These are phyloP conservation scores for Neonectria faginata DNA, from an alignment of 2,329 filamentous ascomycete species.

Conservation along the genomic window DNA sequence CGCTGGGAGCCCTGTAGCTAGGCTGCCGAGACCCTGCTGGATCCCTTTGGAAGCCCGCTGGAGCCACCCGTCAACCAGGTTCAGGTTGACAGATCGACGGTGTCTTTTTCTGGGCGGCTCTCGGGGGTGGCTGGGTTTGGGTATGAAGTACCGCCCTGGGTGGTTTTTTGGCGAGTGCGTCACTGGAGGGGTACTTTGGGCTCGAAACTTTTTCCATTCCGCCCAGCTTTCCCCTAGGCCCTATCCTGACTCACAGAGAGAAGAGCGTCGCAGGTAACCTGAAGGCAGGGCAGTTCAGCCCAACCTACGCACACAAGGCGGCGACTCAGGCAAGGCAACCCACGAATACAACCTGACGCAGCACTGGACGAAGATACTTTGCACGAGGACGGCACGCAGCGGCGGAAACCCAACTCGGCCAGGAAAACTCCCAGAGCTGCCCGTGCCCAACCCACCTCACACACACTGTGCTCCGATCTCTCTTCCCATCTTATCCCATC, in stretches of 20 bases:
- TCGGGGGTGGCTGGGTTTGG: not conserved
- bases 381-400: not conserved
- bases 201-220: not conserved
- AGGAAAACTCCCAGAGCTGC: not conserved
- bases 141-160: not conserved
- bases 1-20: not conserved
- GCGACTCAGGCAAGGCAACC: constrained; percentile 9
- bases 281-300: constrained; percentile 12
- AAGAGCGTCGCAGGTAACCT: not conserved
- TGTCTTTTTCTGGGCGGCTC: constrained; percentile 8
- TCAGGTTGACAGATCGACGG: constrained; percentile 21
- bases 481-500: constrained; percentile 23
- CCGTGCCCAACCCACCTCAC: constrained; percentile 14
- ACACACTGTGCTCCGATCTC: constrained; percentile 8
- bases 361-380: not conserved
- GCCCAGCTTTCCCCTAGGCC: not conserved
- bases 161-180: not conserved
- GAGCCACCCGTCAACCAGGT: constrained; percentile 25
- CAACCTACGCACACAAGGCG: not conserved
- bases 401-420: constrained; percentile 16
- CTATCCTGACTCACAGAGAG: too few species aligned
- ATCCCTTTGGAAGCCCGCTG: constrained; percentile 13
- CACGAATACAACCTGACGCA: not conserved
- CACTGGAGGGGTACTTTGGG: constrained; percentile 1
- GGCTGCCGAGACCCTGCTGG: constrained; percentile 12